Evolutionary conservation across 2,329 filamentous ascomycete species (phyloP), one percentile per base, ranked within the genome.

Genomic region (Capronia americana): DNA sequence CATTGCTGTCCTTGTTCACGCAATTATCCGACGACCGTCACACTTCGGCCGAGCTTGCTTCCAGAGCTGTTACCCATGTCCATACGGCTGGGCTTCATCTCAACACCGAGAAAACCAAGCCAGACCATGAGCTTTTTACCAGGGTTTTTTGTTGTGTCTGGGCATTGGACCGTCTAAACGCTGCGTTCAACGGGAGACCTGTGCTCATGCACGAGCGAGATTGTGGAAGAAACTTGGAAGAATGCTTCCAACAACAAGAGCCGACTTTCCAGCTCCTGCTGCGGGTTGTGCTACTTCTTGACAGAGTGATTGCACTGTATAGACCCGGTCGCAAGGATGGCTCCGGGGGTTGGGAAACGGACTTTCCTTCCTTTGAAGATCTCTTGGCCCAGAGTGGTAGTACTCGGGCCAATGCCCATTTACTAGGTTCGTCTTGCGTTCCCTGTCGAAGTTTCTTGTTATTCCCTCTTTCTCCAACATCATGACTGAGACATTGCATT

Each of bases 131-230:
- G 12, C 73, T 72, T 14, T 57, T 78, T 72, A 51, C 32, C 23
- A 48, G 20, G 4, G 71, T 88, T 1, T 87, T 87, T 53, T 88
- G 85, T 70, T 85, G 83, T 6, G 78, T 87, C 0, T 89, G 86
- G 86, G 86, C 86, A 0, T 74, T 89, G 1, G 87, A 90, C 71
- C 80, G 85, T 14, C 80, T 89, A 51, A 86, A 86, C 56, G 82
- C 85, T 0, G 84, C 86, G 0, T 81, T 87, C n/a, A 85, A 88
- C 64, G 87, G 86, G 5, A 80, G 87, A 0, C 85, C 87, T 0
- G 83, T 85, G 54, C 74, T 88, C 26, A 83, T 90, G 64, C 86
- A 89, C 68, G 86, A 88, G 69, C 77, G 85, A 57, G 87, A 90
- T 69, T 80, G 87, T 30, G 84, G 85, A 6, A 83, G 83, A 60